These are phyloP conservation scores for Fistulifera pelliculosa DNA, from an alignment of 108 stramenopile genomes.

Conservation along the genomic window DNA sequence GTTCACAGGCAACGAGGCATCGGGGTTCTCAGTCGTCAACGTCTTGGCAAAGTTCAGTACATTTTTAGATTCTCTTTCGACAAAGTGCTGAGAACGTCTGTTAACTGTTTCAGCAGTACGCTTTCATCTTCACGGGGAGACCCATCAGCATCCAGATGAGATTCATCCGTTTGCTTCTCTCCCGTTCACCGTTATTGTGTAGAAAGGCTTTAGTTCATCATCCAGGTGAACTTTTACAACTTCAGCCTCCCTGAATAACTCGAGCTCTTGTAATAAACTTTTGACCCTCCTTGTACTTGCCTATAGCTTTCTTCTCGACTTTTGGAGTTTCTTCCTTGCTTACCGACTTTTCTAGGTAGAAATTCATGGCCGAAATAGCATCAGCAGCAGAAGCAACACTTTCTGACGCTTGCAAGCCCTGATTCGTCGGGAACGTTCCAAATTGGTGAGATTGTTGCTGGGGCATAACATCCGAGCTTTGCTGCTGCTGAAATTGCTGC, in stretches of 20 bases:
- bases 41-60: constrained; percentile 1
- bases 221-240: constrained; percentile 58
- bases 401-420: too few relatives aligned
- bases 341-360: constrained; percentile 2
- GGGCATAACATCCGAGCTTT: constrained; percentile 1
- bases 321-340: not conserved
- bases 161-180: constrained; percentile 64
- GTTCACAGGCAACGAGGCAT: not conserved
- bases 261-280: constrained; percentile 35
- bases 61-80: constrained; percentile 2
- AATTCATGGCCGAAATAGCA: not conserved
- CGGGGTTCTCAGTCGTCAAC: not conserved
- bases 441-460: constrained; percentile 18
- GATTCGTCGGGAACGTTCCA: not conserved
- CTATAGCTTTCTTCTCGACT: not conserved
- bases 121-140: constrained; percentile 27
- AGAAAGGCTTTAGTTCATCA: constrained; percentile 53
- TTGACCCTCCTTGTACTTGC: constrained; percentile 21
- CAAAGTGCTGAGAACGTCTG: not conserved
- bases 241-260: constrained; percentile 20
- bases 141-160: constrained; percentile 46
- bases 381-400: too few relatives aligned
- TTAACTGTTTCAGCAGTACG: not conserved
- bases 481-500: constrained; percentile 12
- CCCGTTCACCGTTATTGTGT: constrained; percentile 47